A percentile compares a stretch with the other conserved stretches of the same genome.
phyloP scores from a whole-genome alignment of 1,284 basidiomycete genomes.

The Testicularia cyperi region DNA sequence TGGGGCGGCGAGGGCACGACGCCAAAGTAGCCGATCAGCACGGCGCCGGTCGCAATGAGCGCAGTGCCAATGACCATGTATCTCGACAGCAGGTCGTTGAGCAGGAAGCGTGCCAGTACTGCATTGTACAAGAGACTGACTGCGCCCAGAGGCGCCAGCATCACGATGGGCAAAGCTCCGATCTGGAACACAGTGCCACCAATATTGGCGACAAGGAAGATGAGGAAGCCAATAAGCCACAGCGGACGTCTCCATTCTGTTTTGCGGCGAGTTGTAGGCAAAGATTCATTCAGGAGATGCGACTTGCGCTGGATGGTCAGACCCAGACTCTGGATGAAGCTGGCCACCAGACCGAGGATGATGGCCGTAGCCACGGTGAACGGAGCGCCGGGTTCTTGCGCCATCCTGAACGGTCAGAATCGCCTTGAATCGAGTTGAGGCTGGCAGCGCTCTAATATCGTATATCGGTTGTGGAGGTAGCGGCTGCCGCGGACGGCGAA shows the following conservation, averaged over 20 bases:
- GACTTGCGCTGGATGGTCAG: slow-evolving; percentile 93
- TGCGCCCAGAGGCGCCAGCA: slow-evolving; percentile 74
- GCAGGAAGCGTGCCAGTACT: slow-evolving; percentile 80
- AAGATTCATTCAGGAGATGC: slow-evolving; percentile 79
- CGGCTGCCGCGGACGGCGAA: too few relatives aligned
- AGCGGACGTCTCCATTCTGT: slow-evolving; percentile 53
- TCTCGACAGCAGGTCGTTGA: slow-evolving; percentile 81
- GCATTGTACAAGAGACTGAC: slow-evolving; percentile 92
- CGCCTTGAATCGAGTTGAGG: too few relatives aligned
- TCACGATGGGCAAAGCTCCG: slow-evolving; percentile 69
- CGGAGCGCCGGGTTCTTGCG: too few relatives aligned
- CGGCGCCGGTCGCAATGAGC: slow-evolving; percentile 83
- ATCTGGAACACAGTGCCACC: slow-evolving; percentile 93
- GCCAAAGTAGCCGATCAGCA: slow-evolving; percentile 86
- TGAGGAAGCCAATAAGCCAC: slow-evolving; percentile 68
- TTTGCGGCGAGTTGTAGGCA: slow-evolving; percentile 64
- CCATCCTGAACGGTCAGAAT: too few relatives aligned
- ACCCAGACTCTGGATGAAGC: slow-evolving; percentile 83
- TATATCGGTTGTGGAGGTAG: too few relatives aligned
- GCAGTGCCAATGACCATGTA: slow-evolving; percentile 83
- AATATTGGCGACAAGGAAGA: slow-evolving; percentile 73
- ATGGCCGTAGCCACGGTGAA: slow-evolving; percentile 49
- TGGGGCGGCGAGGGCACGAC: slow-evolving; percentile 89
- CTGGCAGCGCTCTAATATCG: too few relatives aligned
- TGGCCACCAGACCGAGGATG: slow-evolving; percentile 76